Percentiles rank a stretch among this genome's conserved stretches.
Evolutionary conservation across 257 asterid genomes (phyloP).

Genomic region (Catharanthus roseus): DNA sequence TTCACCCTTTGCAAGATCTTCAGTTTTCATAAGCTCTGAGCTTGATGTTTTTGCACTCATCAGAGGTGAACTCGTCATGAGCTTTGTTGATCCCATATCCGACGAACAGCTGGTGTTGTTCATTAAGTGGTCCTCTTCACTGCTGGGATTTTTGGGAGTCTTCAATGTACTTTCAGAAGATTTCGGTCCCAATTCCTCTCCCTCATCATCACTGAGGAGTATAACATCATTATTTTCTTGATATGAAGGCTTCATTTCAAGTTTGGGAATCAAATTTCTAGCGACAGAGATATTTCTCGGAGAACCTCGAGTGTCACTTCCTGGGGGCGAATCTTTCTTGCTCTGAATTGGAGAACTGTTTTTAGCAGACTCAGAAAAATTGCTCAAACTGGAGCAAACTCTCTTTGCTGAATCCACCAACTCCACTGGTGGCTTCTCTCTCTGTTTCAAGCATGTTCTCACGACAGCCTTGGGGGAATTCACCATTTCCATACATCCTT

Average conservation of each 20-base stretch:
- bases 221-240: slow-evolving; percentile 41
- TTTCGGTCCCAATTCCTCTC: slow-evolving; percentile 29
- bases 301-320: slow-evolving; percentile 25
- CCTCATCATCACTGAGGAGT: slow-evolving; percentile 71
- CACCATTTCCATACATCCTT: slow-evolving; percentile 27
- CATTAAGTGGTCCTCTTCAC: slow-evolving; percentile 17
- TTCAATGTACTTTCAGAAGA: slow-evolving; percentile 27
- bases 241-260: slow-evolving; percentile 32
- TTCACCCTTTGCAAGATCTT: slow-evolving; percentile 34
- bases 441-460: slow-evolving; percentile 29
- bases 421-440: slow-evolving; percentile 41
- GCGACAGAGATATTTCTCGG: slow-evolving; percentile 15
- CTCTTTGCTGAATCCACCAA: slow-evolving; percentile 50
- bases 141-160: slow-evolving; percentile 26
- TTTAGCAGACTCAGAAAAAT: slow-evolving; percentile 31
- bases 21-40: slow-evolving; percentile 38
- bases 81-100: slow-evolving; percentile 16
- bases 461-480: slow-evolving; percentile 19
- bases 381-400: slow-evolving; percentile 18
- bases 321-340: slow-evolving; percentile 35
- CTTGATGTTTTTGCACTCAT: slow-evolving; percentile 25
- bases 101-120: background rate
- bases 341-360: slow-evolving; percentile 12
- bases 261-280: slow-evolving; percentile 26
- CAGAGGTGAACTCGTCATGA: slow-evolving; percentile 17